Percentiles rank a stretch among this genome's conserved stretches.
These are phyloP conservation scores for Penicillium crustosum DNA, from an alignment of 2,329 filamentous ascomycete species.

Conservation along the genomic window DNA sequence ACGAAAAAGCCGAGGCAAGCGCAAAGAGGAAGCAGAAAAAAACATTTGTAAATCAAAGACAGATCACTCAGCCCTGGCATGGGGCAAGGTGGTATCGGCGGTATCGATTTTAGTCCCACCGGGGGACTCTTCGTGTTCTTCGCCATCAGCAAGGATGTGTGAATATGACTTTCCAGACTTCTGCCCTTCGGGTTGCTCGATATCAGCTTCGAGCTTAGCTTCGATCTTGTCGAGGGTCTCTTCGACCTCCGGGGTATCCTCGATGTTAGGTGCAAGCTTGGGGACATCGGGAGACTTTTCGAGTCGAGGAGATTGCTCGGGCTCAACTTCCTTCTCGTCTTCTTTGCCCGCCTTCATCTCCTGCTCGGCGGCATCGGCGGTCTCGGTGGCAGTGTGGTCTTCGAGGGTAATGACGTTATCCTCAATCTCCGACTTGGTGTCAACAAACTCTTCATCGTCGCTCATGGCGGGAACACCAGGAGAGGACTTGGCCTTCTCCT, in stretches of 20 bases:
- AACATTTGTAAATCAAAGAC: neutral
- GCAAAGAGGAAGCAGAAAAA: neutral
- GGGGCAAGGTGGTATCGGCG: conserved; percentile 6
- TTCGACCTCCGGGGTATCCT: conserved; percentile 6
- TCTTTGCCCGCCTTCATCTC: neutral
- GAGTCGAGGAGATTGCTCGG: neutral
- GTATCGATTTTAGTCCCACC: neutral
- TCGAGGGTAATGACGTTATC: conserved; percentile 4
- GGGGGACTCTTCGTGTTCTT: neutral
- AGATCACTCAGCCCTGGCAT: conserved; percentile 4
- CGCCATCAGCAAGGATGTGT: neutral
- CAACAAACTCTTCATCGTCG: conserved; percentile 29
- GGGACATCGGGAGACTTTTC: neutral
- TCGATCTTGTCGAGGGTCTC: conserved; percentile 10
- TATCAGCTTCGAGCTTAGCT: conserved; percentile 1
- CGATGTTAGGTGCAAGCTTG: neutral
- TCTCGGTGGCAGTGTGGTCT: neutral
- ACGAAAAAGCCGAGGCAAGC: neutral
- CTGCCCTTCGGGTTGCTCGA: conserved; percentile 1
- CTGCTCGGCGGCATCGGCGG: neutral
- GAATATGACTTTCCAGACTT: neutral
- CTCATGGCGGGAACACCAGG: conserved; percentile 16
- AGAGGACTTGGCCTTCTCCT: conserved; percentile 20
- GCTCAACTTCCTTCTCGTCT: neutral
- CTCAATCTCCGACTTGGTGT: conserved; percentile 27